Base-by-base conservation (phyloP, 106 monocot genomes). In the Acorus gramineus region DNA sequence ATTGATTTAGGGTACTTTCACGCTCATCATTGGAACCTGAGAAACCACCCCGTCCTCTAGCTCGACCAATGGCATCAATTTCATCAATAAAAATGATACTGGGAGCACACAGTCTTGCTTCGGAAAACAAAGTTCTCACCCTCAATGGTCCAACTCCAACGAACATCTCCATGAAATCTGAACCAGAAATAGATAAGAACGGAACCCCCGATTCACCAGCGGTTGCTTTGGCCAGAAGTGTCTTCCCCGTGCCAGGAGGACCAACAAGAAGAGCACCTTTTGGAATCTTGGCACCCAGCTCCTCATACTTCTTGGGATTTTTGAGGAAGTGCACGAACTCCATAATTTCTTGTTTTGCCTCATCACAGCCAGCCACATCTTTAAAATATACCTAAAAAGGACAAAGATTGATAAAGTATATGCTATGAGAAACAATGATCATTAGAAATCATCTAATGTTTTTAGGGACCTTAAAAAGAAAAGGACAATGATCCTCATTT, bases 141-240 rank as follows among this genome's bases (percentile, higher is more conserved):
- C 91, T 80, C 14, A 88, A 85, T 46, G 98, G 98, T 53, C 98
- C 98, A 58, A 98, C 92, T 51, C 98, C 98, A 74, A 98, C 98
- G 79, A 98, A 98, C 91, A 98, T 98, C 73, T 98, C 98, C 98
- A 92, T 88, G 60, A 98, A 98, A 68, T 98, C 98, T 50, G 98
- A 98, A 68, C 92, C 98, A 72, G 98, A 88, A 46, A 98, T 92
- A n/a, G 88, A 98, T 57, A 98, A 66, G 50, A 98, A 98, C 4
- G 98, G 98, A 10, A 98, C 98, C 50, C 66, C 85, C 51, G 98
- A 98, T 71, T 98, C 98, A 56, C 98, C 98, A 10, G 91, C 98
- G 49, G 88, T 98, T 65, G 98, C 98, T 78, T 98, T 98, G 7
- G 98, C 91, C 62, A 98, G 88, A 62, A 98, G 92, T 11, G 98